Evolutionary conservation across 1,284 basidiomycete species (phyloP).

Genomic region (Pseudozyma flocculosa): DNA sequence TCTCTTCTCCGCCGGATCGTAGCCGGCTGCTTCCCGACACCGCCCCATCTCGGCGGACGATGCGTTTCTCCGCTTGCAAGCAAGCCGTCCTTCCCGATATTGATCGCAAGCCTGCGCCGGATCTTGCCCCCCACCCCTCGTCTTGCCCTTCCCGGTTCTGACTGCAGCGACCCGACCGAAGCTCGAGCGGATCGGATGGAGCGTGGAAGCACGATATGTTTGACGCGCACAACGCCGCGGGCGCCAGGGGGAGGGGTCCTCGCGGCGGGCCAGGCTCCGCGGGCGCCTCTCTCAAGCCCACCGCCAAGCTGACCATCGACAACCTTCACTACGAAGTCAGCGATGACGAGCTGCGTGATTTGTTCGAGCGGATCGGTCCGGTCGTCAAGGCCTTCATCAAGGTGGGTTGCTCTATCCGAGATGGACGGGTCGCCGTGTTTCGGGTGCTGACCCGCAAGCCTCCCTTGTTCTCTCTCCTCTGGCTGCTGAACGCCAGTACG

Average conservation of each 20-base stretch:
- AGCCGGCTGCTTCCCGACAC: too few relatives aligned
- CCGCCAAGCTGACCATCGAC: constrained; percentile 68
- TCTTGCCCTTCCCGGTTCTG: too few relatives aligned
- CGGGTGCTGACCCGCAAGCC: too few relatives aligned
- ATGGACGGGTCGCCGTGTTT: too few relatives aligned
- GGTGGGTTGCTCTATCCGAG: constrained; percentile 66
- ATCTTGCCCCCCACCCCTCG: background rate
- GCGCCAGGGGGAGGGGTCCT: background rate
- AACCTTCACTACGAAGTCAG: constrained; percentile 93
- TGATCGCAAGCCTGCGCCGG: background rate
- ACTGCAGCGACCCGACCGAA: too few relatives aligned
- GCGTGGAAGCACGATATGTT: constrained; percentile 33
- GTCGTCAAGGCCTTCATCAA: constrained; percentile 86
- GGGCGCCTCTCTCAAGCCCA: constrained; percentile 22
- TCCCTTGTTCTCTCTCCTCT: constrained; percentile 8
- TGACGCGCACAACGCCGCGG: background rate
- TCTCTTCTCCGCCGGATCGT: too few relatives aligned
- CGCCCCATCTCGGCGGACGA: too few relatives aligned
- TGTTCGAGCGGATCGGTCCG: constrained; percentile 89
- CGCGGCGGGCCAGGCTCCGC: background rate
- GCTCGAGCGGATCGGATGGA: too few relatives aligned
- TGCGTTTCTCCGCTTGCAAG: too few relatives aligned
- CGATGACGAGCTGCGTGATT: constrained; percentile 68
- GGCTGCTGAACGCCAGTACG: constrained; percentile 68
- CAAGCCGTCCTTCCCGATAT: background rate